Evolutionary conservation across 352 stramenopile species (phyloP), one percentile per base, ranked within the genome.

Genomic region (Phytophthora citricola): DNA sequence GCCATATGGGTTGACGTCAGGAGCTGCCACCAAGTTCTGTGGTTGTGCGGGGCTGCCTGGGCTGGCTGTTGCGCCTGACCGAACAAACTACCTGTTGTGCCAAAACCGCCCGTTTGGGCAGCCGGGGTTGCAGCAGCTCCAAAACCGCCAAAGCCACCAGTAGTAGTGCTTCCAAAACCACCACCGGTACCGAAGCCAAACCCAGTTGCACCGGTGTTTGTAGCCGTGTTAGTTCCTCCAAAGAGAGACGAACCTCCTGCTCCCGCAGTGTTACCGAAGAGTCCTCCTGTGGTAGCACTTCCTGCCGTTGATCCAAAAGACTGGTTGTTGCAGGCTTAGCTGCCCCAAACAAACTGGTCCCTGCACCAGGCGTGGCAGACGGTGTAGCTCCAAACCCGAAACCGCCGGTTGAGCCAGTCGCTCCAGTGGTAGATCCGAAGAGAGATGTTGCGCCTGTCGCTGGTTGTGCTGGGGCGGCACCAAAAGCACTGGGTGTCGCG

Each of bases 1-100:
- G 27, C 80, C 80, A 38, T 89, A 89, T 4, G 80, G 80, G 11
- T 89, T 85, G 22, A 79, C 68, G 54, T 89, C 78, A 40, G 78
- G 76, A 36, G 82, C 76, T 44, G 83, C 84, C 14, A 87, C 77
- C 55, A 87, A 74, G 5, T 73, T 83, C 14, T 83, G 71, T 29
- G 79, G 80, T 31, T 84, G 76, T 9, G 73, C 39, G 20, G 59
- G 26, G 67, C 47, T 50, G 53, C 41, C 29, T 76, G 73, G 14
- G 64, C 51, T 55, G 69, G 63, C 36, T 82, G 74, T 26, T 70
- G 65, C n/a, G 71, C 26, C 22, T 78, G 74, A 9, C 71, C 74
- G 36, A 79, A 79, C 49, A 78, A 57, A 57, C 46, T 72, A 41
- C 75, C 47, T 38, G 75, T 66, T 15, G 77, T 62, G 1, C 67